Evolutionary conservation across 768 basidiomycete species (phyloP), one percentile per base, ranked within the genome.

Genomic region (Austroboletus festivus): DNA sequence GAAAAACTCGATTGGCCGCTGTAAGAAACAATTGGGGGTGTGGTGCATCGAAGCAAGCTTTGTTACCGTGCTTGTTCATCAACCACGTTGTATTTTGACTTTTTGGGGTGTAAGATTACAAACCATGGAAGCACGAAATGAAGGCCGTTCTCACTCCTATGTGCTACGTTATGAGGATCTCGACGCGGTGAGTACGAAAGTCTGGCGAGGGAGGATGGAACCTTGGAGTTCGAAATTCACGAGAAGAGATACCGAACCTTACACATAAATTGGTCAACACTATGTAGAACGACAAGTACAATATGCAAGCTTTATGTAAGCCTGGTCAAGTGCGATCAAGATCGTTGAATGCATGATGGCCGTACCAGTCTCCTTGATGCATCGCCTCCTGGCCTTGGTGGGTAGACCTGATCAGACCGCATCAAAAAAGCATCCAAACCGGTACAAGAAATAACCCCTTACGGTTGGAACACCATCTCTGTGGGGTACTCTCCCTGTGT

Each of bases 1-100:
- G 88, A 89, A 68, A 81, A 80, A 59, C 65, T 86, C 26, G 83
- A 82, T 20, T 90, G 88, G 87, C 89, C 89, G 3, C 69, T 90
- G 58, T 89, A 70, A 42, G 40, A 35, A 40, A 28, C 2, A 30
- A 42, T 31, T 45, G 28, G 23, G n/a, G 19, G 28, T 26, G 7
- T 20, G 23, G 21, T 37, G 31, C 4, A 33, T 45, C 22, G 35
- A 47, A 45, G 23, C 19, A 34, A 3, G 46, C 28, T 46, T 45
- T 23, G 33, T 48, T 15, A 45, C 5, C 30, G 35, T 33, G 35
- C 24, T 21, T 18, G 38, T 10, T 38, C 18, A 41, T 54, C 35
- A 31, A 4, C 28, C n/a, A 31, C 37, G 19, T n/a, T 52, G 51
- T 52, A 53, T n/a, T 33, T 21, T 43, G 46, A 43, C 34, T 33